These are phyloP conservation scores for Drechmeria coniospora DNA, from an alignment of 2,329 filamentous ascomycete genomes.

Conservation along the genomic window DNA sequence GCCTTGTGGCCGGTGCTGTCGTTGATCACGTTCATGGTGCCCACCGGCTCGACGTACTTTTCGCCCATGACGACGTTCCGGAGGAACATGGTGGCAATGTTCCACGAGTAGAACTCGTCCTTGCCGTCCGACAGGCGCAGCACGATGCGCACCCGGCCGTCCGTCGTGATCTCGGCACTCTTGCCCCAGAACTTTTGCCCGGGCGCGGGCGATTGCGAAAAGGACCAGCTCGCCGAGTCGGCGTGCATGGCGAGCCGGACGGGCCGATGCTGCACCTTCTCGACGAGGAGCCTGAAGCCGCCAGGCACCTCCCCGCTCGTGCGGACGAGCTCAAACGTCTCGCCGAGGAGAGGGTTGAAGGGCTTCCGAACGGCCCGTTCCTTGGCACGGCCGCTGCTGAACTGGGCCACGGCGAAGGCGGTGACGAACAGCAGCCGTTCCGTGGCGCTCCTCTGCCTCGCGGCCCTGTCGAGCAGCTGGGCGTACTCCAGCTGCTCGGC, in stretches of 20 bases:
- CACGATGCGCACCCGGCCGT: slow-evolving; percentile 67
- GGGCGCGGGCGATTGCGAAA: slow-evolving; percentile 74
- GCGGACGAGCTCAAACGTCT: slow-evolving; percentile 85
- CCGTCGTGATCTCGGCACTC: slow-evolving; percentile 83
- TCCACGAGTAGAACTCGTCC: slow-evolving; percentile 81
- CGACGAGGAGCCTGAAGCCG: slow-evolving; percentile 81
- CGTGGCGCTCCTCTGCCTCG: slow-evolving; percentile 38
- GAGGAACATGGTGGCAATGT: slow-evolving; percentile 73
- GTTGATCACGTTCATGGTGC: slow-evolving; percentile 72
- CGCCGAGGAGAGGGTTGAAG: slow-evolving; percentile 91
- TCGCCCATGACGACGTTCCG: slow-evolving; percentile 95
- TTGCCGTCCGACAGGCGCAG: slow-evolving; percentile 49
- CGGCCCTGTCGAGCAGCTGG: slow-evolving; percentile 63
- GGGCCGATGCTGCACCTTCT: slow-evolving; percentile 88
- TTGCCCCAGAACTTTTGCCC: slow-evolving; percentile 99
- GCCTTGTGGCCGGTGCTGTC: slow-evolving; percentile 75
- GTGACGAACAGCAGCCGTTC: slow-evolving; percentile 74
- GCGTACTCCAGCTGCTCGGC: slow-evolving; percentile 89
- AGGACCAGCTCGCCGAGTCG: slow-evolving; percentile 71
- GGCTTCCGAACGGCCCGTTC: slow-evolving; percentile 90
- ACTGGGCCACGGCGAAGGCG: slow-evolving; percentile 79
- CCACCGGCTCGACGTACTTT: slow-evolving; percentile 93
- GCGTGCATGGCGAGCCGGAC: slow-evolving; percentile 89
- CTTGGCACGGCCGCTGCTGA: slow-evolving; percentile 68
- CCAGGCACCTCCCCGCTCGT: slow-evolving; percentile 56